These are phyloP conservation scores for Aaosphaeria pasadenensis DNA, from an alignment of 2,329 filamentous ascomycete genomes.

Conservation along the genomic window DNA sequence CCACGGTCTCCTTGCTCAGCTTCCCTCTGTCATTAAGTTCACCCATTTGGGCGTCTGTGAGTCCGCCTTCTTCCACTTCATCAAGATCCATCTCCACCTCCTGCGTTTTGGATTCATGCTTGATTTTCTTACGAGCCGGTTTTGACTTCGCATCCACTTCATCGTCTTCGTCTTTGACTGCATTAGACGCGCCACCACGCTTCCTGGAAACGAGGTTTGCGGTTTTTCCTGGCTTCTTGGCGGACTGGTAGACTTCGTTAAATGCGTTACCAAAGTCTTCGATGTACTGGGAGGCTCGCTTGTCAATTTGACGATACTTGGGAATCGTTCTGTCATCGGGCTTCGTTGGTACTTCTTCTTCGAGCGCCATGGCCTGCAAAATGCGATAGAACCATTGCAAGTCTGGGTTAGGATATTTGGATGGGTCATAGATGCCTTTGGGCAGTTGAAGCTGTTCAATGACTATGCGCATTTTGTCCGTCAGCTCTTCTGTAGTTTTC, in stretches of 20 bases:
- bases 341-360: constrained; percentile 79
- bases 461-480: constrained; percentile 77
- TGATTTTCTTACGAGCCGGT: constrained; percentile 12
- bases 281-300: constrained; percentile 77
- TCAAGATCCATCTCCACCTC: constrained; percentile 10
- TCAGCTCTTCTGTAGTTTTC: constrained; percentile 62
- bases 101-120: constrained; percentile 21
- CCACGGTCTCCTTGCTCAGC: constrained; percentile 41
- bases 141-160: constrained; percentile 17
- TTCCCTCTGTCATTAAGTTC: constrained; percentile 42
- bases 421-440: constrained; percentile 77
- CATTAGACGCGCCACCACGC: constrained; percentile 28
- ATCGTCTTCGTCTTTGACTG: constrained; percentile 12
- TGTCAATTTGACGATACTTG: constrained; percentile 83
- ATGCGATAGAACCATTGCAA: constrained; percentile 98
- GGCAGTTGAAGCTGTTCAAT: constrained; percentile 87
- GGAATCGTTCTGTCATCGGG: constrained; percentile 78
- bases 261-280: constrained; percentile 72
- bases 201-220: constrained; percentile 42
- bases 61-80: constrained; percentile 22
- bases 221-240: constrained; percentile 37
- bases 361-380: constrained; percentile 83
- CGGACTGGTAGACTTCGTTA: constrained; percentile 53
- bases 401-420: constrained; percentile 85
- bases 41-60: constrained; percentile 46